Percentiles rank a stretch among this genome's conserved stretches.
These are phyloP conservation scores for Mortierella hygrophila DNA, from an alignment of 192 early-diverging fungal genomes.

Conservation along the genomic window DNA sequence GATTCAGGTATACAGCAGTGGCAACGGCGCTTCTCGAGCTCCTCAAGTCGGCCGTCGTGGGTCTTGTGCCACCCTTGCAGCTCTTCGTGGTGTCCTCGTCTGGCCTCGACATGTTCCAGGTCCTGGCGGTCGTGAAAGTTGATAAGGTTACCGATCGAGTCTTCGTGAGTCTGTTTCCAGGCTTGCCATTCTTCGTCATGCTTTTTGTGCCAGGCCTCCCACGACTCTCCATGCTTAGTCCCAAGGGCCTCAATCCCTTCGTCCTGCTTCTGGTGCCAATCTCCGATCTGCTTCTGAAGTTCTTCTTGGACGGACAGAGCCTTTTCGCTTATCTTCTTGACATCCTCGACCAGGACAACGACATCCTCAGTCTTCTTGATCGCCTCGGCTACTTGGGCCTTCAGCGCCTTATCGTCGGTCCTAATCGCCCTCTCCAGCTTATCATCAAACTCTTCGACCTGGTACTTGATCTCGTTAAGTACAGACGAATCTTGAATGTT, in stretches of 20 bases:
- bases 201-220: constrained; percentile 3
- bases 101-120: background rate
- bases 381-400: background rate
- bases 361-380: constrained; percentile 4
- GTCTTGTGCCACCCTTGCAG: constrained; percentile 13
- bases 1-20: background rate
- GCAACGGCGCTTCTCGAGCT: background rate
- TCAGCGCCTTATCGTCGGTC: background rate
- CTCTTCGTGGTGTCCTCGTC: background rate
- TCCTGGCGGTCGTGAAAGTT: constrained; percentile 3
- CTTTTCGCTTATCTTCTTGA: constrained; percentile 11
- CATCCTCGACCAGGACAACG: constrained; percentile 1
- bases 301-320: constrained; percentile 4
- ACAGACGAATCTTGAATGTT: constrained; percentile 19
- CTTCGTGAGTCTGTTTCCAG: background rate
- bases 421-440: background rate
- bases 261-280: constrained; percentile 12
- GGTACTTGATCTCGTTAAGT: background rate
- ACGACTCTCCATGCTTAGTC: constrained; percentile 10
- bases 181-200: constrained; percentile 1
- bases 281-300: constrained; percentile 3
- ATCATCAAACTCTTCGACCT: background rate
- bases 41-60: constrained; percentile 1
- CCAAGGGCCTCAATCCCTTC: background rate
- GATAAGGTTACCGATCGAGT: background rate